Conservation (phyloP, 106 monocot species). For the Acanthochlamys bracteata region DNA sequence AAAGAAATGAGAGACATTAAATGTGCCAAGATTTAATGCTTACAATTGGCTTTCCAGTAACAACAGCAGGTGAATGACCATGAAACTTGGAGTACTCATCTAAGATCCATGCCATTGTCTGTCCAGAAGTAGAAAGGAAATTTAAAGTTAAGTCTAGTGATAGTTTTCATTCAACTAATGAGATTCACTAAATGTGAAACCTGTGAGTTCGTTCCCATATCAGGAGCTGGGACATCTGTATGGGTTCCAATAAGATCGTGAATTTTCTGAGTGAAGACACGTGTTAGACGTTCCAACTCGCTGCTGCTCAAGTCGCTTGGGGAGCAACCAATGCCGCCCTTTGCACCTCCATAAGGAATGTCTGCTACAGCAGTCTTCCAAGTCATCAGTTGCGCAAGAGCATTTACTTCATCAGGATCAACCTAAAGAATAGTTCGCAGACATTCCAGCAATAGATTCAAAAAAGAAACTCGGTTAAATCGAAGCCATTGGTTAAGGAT, state of each 20-base stretch:
- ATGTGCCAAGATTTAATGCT: slow-evolving; percentile 12
- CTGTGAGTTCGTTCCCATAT: slow-evolving; percentile 98
- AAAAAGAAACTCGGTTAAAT: too few species aligned
- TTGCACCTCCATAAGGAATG: slow-evolving; percentile 90
- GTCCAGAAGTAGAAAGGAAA: not conserved
- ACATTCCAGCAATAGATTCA: not conserved
- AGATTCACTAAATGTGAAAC: slow-evolving; percentile 12
- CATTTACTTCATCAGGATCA: slow-evolving; percentile 88
- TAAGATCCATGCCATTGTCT: slow-evolving; percentile 98
- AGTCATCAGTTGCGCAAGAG: slow-evolving; percentile 94
- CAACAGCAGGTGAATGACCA: slow-evolving; percentile 51
- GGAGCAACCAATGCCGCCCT: slow-evolving; percentile 83
- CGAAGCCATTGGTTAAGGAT: not conserved
- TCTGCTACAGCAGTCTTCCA: slow-evolving; percentile 96
- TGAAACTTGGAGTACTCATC: slow-evolving; percentile 97
- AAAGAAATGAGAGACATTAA: not conserved
- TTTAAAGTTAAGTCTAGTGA: not conserved
- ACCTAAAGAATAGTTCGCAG: slow-evolving; percentile 33
- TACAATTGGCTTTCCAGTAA: slow-evolving; percentile 92
- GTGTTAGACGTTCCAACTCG: slow-evolving; percentile 85
- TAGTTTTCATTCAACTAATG: too few species aligned
- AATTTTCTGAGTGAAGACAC: slow-evolving; percentile 89
- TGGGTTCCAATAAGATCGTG: slow-evolving; percentile 84
- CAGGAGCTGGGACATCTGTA: slow-evolving; percentile 87
- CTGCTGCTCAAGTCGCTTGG: slow-evolving; percentile 64